Evolutionary conservation across 2,329 filamentous ascomycete species (phyloP).

Genomic region (Aureobasidium zeae): DNA sequence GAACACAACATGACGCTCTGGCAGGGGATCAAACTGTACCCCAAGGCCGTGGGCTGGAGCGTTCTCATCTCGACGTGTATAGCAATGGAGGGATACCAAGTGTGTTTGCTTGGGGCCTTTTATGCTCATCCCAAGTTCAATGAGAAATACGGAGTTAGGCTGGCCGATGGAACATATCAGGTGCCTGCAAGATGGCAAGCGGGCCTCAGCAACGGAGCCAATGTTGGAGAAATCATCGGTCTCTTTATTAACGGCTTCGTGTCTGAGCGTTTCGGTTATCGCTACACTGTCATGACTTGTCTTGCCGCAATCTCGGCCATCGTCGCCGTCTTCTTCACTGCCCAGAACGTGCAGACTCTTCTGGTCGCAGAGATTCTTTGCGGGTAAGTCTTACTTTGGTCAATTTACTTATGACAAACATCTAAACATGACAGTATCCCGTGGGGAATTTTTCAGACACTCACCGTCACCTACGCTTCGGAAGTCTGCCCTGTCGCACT

Average conservation of each 20-base stretch:
- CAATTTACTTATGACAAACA: neutral
- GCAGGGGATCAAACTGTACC: conserved; percentile 73
- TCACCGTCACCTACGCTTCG: conserved; percentile 43
- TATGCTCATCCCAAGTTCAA: conserved; percentile 46
- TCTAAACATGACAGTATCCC: conserved; percentile 29
- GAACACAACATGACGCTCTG: conserved; percentile 48
- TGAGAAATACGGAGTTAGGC: conserved; percentile 35
- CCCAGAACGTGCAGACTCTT: conserved; percentile 35
- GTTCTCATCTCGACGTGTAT: conserved; percentile 84
- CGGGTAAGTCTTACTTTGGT: conserved; percentile 20
- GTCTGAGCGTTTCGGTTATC: conserved; percentile 39
- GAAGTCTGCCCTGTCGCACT: conserved; percentile 63
- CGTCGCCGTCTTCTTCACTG: conserved; percentile 42
- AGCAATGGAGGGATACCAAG: conserved; percentile 83
- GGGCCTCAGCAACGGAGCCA: conserved; percentile 39
- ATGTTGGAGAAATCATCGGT: conserved; percentile 39
- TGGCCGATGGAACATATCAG: conserved; percentile 33
- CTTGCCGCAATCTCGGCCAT: conserved; percentile 36
- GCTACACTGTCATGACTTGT: conserved; percentile 38
- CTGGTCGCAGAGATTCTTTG: conserved; percentile 40
- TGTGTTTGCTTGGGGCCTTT: conserved; percentile 73
- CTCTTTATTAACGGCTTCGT: conserved; percentile 40
- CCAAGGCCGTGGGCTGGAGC: conserved; percentile 77
- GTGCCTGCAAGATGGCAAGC: conserved; percentile 40
- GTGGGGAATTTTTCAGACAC: conserved; percentile 41